Conservation (phyloP, 75 land plant species). For the Picea sitchensis region DNA sequence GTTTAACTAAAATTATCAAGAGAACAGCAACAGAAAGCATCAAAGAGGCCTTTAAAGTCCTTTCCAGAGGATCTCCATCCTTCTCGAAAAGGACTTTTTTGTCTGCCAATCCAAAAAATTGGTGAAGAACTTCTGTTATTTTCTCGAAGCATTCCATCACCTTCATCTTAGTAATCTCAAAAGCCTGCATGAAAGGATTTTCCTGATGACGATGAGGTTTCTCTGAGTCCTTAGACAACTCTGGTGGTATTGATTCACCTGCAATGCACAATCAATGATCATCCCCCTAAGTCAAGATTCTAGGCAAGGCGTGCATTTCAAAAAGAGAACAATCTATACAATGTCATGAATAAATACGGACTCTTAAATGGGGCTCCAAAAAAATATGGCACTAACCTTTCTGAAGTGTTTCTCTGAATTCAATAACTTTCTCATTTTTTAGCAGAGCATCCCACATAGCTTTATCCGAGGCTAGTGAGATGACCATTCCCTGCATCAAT, state of each 20-base stretch:
- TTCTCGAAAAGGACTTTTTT: background rate
- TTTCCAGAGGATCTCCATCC: conserved; percentile 14
- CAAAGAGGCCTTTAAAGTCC: conserved; percentile 17
- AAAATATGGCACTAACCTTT: conserved; percentile 31
- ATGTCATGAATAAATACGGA: background rate
- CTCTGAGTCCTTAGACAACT: background rate
- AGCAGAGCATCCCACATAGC: conserved; percentile 71
- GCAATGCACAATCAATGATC: too few relatives aligned
- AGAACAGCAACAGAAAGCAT: conserved; percentile 20
- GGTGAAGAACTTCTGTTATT: conserved; percentile 10
- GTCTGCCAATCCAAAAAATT: conserved; percentile 19
- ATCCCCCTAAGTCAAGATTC: background rate
- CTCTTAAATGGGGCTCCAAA: too few relatives aligned
- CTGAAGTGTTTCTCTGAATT: conserved; percentile 29
- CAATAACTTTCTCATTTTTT: conserved; percentile 52
- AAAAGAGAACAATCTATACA: background rate
- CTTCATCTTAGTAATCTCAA: conserved; percentile 14
- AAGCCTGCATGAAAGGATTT: conserved; percentile 1
- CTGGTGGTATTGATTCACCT: background rate
- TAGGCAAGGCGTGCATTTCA: background rate
- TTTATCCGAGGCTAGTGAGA: conserved; percentile 56
- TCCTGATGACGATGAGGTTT: background rate
- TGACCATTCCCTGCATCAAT: conserved; percentile 47
- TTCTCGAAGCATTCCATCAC: conserved; percentile 3
- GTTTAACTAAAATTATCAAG: conserved; percentile 7